Evolutionary conservation across 2,329 filamentous ascomycete genomes (phyloP).

Genomic region (Aspergillus aculeatus): DNA sequence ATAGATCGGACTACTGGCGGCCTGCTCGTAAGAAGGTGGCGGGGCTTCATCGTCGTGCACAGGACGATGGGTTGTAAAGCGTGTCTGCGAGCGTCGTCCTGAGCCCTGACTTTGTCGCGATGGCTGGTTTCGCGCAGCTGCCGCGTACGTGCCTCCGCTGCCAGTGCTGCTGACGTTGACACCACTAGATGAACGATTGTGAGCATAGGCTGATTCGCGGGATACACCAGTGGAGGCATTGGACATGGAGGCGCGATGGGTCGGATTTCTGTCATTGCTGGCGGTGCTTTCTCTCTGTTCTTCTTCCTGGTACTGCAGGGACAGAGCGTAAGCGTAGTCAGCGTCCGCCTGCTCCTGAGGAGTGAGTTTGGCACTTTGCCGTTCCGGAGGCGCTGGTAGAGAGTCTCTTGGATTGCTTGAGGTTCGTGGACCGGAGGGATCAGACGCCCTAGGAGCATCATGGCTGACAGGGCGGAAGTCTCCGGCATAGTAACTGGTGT

Average conservation of each 20-base stretch:
- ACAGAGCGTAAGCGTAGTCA: constrained; percentile 83
- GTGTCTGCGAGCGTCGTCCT: constrained; percentile 15
- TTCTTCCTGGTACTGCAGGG: constrained; percentile 91
- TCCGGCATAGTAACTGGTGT: constrained; percentile 80
- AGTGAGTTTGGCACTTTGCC: constrained; percentile 19
- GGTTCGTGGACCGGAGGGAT: constrained; percentile 28
- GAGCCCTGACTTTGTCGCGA: constrained; percentile 18
- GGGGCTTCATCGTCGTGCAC: constrained; percentile 52
- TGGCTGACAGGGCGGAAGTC: constrained; percentile 85
- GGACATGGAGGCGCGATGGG: constrained; percentile 22
- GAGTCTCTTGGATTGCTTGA: constrained; percentile 24
- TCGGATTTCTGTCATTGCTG: constrained; percentile 65
- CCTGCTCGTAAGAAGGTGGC: constrained; percentile 66
- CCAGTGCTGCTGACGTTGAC: constrained; percentile 16
- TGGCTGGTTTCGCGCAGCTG: constrained; percentile 26
- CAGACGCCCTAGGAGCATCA: constrained; percentile 31
- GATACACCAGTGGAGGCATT: constrained; percentile 18
- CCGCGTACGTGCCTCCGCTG: constrained; percentile 8
- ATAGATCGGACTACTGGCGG: constrained; percentile 57
- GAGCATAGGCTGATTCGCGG: constrained; percentile 9
- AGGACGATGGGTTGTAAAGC: constrained; percentile 30
- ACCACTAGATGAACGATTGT: constrained; percentile 22
- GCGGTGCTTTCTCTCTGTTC: constrained; percentile 64
- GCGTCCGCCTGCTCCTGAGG: constrained; percentile 66
- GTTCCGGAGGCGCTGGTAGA: constrained; percentile 13